Conservation (phyloP, 208 protist species). For the Pavlovales sp. region DNA sequence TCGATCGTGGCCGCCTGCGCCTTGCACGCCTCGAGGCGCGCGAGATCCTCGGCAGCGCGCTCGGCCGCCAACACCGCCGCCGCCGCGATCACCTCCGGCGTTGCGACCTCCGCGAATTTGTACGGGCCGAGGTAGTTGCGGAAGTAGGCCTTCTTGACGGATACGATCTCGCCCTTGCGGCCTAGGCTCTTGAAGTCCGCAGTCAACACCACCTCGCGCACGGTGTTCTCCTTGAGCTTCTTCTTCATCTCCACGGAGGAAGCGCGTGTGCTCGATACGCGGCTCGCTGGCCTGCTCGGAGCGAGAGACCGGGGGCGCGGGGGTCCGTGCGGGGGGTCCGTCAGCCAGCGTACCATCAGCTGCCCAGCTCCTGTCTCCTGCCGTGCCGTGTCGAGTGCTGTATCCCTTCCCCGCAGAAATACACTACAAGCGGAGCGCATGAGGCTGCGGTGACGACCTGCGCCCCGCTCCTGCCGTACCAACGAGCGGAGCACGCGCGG, state of each 20-base stretch:
- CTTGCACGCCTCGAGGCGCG: neutral
- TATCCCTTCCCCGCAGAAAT: no score
- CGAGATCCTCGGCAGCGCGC: neutral
- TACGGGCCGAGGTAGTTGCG: neutral
- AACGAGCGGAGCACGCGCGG: no score
- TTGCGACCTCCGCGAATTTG: neutral
- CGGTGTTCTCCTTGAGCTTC: neutral
- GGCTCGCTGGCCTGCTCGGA: neutral
- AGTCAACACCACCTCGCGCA: slow-evolving; percentile 14
- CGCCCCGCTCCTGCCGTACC: no score
- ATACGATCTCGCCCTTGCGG: slow-evolving; percentile 12
- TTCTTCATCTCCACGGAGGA: neutral
- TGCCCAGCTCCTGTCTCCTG: no score
- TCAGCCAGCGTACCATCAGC: no score
- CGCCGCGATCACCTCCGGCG: neutral
- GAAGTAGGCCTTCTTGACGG: slow-evolving; percentile 20
- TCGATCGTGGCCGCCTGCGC: neutral
- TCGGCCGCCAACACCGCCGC: neutral
- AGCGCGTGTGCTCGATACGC: no score
- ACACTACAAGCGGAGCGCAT: no score
- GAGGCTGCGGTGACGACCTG: no score
- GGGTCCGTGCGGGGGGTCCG: no score
- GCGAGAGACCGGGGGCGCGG: no score
- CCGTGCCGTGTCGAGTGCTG: no score
- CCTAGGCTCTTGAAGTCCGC: neutral